Conservation (phyloP, 768 basidiomycete species). For the Boletus vermiculosoides region DNA sequence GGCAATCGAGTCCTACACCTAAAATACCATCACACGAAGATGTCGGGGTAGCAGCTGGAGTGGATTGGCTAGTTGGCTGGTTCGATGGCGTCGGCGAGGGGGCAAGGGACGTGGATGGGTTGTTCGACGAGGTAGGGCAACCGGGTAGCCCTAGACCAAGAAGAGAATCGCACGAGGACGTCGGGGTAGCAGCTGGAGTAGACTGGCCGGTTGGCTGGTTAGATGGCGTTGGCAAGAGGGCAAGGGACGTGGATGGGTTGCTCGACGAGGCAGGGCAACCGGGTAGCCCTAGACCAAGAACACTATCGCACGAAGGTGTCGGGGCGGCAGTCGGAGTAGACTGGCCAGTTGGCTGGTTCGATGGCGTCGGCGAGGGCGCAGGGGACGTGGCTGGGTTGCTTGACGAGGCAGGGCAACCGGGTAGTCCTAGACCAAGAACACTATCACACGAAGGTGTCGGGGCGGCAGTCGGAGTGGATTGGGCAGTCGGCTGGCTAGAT, state of each 20-base stretch:
- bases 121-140: background rate
- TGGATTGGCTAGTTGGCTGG: background rate
- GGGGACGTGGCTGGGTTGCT: background rate
- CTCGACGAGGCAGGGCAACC: background rate
- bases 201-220: no score
- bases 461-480: no score
- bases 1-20: background rate
- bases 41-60: background rate
- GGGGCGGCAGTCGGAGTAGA: background rate
- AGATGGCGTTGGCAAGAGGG: background rate
- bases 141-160: background rate
- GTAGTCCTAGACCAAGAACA: background rate
- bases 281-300: slow-evolving; percentile 1
- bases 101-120: background rate
- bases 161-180: slow-evolving; percentile 4
- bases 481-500: background rate
- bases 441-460: background rate
- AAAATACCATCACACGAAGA: background rate
- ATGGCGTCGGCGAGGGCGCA: background rate
- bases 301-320: background rate
- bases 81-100: background rate
- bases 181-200: background rate
- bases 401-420: background rate
- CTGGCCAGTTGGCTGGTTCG: background rate
- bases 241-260: no score